phyloP scores from a whole-genome alignment of 2,329 filamentous ascomycete genomes.

The Phaeosphaeria sp. region DNA sequence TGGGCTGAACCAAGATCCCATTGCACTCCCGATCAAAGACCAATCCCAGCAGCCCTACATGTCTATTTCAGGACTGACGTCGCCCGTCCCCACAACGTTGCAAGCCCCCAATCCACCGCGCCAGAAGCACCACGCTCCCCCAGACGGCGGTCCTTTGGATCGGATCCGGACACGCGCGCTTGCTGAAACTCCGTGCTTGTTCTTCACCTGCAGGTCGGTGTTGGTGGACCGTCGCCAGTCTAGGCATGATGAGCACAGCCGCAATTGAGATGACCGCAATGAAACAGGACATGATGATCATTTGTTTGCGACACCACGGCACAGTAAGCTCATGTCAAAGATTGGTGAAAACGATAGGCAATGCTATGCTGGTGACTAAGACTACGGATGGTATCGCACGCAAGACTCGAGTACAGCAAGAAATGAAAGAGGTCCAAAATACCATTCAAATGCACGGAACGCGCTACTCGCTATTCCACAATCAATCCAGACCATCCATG shows the following conservation, averaged over 20 bases:
- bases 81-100: background rate
- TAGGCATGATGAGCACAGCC: background rate
- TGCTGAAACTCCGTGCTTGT: slow-evolving; percentile 6
- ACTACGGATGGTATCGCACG: background rate
- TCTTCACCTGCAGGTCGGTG: background rate
- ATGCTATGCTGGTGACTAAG: slow-evolving; percentile 2
- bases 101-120: slow-evolving; percentile 1
- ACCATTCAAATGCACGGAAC: slow-evolving; percentile 26
- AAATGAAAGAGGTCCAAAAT: slow-evolving; percentile 10
- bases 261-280: background rate
- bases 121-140: background rate
- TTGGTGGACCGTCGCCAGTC: background rate
- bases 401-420: background rate
- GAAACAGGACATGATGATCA: background rate
- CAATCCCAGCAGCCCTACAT: slow-evolving; percentile 5
- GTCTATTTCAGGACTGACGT: slow-evolving; percentile 17
- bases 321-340: background rate
- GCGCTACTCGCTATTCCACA: slow-evolving; percentile 18
- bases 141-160: background rate
- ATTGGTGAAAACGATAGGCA: background rate
- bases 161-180: slow-evolving; percentile 5
- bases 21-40: slow-evolving; percentile 2
- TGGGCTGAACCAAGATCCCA: slow-evolving; percentile 5
- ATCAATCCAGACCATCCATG: slow-evolving; percentile 11
- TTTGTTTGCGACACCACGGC: background rate